Conservation (phyloP, 371 early-diverging fungal species). For the Actinomortierella wolfii region DNA sequence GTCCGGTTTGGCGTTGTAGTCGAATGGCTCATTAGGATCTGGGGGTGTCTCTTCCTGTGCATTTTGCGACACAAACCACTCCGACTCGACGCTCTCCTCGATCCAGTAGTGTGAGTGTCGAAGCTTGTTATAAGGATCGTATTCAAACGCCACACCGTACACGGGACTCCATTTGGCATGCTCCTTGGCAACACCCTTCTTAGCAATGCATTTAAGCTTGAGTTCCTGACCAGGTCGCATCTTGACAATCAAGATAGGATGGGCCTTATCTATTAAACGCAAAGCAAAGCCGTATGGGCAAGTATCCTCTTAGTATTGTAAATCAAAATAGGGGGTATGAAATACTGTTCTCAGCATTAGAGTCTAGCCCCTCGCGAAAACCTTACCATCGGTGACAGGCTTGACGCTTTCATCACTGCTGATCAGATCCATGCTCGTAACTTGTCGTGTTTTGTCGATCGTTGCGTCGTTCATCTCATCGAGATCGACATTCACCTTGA, state of each 20-base stretch:
- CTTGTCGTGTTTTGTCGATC: slow-evolving; percentile 76
- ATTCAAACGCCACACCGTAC: slow-evolving; percentile 93
- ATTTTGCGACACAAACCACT: slow-evolving; percentile 80
- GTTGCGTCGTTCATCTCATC: slow-evolving; percentile 46
- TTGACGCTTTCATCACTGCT: slow-evolving; percentile 78
- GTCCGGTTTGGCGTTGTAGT: slow-evolving; percentile 85
- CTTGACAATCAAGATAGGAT: slow-evolving; percentile 82
- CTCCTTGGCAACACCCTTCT: slow-evolving; percentile 95
- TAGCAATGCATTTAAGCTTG: slow-evolving; percentile 84
- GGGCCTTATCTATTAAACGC: slow-evolving; percentile 22
- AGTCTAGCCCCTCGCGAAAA: too few species aligned
- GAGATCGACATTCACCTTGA: slow-evolving; percentile 62
- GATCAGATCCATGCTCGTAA: slow-evolving; percentile 85
- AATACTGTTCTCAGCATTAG: too few species aligned
- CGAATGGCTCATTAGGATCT: slow-evolving; percentile 72
- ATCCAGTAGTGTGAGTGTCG: slow-evolving; percentile 95
- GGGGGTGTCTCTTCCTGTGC: slow-evolving; percentile 72
- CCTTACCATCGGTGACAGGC: slow-evolving; percentile 73
- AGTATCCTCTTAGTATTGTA: too few species aligned
- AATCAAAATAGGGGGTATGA: too few species aligned
- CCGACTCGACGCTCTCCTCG: slow-evolving; percentile 84
- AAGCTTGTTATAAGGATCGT: slow-evolving; percentile 96
- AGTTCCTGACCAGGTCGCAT: slow-evolving; percentile 94
- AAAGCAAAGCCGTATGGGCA: slow-evolving; percentile 67
- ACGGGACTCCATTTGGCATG: slow-evolving; percentile 99